Base-by-base conservation (phyloP, 1,284 basidiomycete species). In the Lentinus polychrous region DNA sequence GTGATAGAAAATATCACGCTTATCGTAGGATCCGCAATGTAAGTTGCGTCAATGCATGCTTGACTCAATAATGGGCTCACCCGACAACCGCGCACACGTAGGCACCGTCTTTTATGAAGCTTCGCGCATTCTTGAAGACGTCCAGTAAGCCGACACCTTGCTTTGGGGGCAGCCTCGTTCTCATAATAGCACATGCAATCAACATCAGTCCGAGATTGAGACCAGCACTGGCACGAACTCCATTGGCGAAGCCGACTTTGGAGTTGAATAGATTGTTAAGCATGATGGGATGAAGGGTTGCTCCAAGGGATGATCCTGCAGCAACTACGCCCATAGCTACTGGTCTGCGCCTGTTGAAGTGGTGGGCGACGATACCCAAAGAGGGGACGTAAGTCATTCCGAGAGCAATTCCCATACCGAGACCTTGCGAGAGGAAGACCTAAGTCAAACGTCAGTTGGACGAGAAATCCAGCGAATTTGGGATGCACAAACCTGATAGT, bases 271-370 rank as follows among this genome's bases (percentile, higher is more conserved):
- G 53, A 15, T 57, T 52, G 52, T 64, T 64, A 17, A 64, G 55
- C 57, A 64, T 59, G 45, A 64, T 63, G 1, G 62, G 61, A 42
- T 58, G 56, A 15, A 61, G 39, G 14, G 63, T 44, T 10, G 60
- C 62, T 14, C 62, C 62, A 18, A 54, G 22, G 4, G 60, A 58
- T 2, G 55, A 52, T 14, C 42, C 42, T 5, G 42, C 23, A n/a
- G 31, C 31, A n/a, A 33, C 42, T 12, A 43, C 10, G 14, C 42
- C 42, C 42, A 43, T 43, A 4, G 42, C 42, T 11, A 43, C 31
- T 15, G 42, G 22, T 15, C 42, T 20, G 8, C 27, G 22, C 24
- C 18, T 24, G 24, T 24, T 43, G 42, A 43, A 43, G 27, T 43
- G 31, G 31, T 43, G 42, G 14, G 42, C 11, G 5, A 32, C 24